phyloP scores from a whole-genome alignment of 257 asterid genomes.

The Schizonepeta tenuifolia region DNA sequence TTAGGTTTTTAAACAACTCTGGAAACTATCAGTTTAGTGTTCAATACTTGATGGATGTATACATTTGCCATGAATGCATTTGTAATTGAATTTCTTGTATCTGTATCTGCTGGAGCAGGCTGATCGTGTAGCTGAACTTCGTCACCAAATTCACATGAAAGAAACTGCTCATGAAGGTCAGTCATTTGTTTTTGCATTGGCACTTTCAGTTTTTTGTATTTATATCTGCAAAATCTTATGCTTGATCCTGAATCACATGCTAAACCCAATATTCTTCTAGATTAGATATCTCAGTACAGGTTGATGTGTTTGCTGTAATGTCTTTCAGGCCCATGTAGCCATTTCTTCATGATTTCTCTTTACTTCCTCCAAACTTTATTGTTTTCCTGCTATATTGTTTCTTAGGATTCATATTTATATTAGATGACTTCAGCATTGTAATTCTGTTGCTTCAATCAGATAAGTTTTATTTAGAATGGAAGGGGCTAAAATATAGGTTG shows the following conservation, averaged over 20 bases:
- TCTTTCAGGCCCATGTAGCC: not conserved
- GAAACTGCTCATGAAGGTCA: constrained; percentile 81
- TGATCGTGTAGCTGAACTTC: constrained; percentile 67
- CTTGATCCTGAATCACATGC: constrained; percentile 23
- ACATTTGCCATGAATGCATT: constrained; percentile 9
- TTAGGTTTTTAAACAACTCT: constrained; percentile 3
- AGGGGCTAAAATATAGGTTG: no score
- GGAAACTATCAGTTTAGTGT: constrained; percentile 16
- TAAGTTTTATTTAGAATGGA: no score
- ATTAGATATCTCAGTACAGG: not conserved
- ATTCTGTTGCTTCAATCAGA: no score
- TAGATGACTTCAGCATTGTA: no score
- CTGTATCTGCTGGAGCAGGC: constrained; percentile 52
- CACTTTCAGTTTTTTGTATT: constrained; percentile 2
- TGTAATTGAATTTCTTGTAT: constrained; percentile 27
- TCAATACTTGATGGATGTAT: constrained; percentile 1
- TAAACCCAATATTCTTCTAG: constrained; percentile 19
- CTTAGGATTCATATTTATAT: no score
- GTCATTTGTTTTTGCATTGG: constrained; percentile 27
- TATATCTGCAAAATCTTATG: constrained; percentile 5
- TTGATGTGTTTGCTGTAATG: not conserved
- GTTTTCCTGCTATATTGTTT: no score
- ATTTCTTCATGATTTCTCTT: constrained; percentile 21
- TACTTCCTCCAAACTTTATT: constrained; percentile 2
- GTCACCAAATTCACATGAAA: constrained; percentile 65